Conservation (phyloP, 2,329 filamentous ascomycete genomes). For the Xylariaceae sp. region DNA sequence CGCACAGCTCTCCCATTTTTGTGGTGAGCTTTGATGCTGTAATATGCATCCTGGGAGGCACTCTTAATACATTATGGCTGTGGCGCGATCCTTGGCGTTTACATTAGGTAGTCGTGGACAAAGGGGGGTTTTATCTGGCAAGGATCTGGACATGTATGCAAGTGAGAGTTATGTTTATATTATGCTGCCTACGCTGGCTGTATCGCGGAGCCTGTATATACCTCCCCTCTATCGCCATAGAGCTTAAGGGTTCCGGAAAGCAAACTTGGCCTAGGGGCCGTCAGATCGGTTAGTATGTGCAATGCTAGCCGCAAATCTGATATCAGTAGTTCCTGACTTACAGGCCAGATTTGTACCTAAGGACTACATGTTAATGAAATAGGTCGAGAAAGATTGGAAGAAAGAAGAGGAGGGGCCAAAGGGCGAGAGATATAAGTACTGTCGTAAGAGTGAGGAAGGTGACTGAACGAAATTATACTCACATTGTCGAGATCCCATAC, state of each 20-base stretch:
- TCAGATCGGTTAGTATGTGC: constrained; percentile 23
- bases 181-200: neutral
- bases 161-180: constrained; percentile 6
- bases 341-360: constrained; percentile 57
- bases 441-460: constrained; percentile 1
- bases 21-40: neutral
- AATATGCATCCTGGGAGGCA: neutral
- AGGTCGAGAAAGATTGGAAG: neutral
- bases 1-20: neutral
- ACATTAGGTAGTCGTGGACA: neutral
- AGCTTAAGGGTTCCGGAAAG: constrained; percentile 32
- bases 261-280: constrained; percentile 33
- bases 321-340: constrained; percentile 32
- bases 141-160: neutral
- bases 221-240: neutral
- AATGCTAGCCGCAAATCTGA: neutral
- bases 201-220: neutral
- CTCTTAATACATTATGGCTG: constrained; percentile 6
- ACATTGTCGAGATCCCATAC: constrained; percentile 84
- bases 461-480: constrained; percentile 27
- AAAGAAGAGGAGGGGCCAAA: neutral
- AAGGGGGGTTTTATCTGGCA: neutral
- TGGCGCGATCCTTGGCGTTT: too few relatives aligned
- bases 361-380: constrained; percentile 13
- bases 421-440: neutral